Base-by-base conservation (phyloP, 345 rosid genomes). In the Ceriops zippeliana region DNA sequence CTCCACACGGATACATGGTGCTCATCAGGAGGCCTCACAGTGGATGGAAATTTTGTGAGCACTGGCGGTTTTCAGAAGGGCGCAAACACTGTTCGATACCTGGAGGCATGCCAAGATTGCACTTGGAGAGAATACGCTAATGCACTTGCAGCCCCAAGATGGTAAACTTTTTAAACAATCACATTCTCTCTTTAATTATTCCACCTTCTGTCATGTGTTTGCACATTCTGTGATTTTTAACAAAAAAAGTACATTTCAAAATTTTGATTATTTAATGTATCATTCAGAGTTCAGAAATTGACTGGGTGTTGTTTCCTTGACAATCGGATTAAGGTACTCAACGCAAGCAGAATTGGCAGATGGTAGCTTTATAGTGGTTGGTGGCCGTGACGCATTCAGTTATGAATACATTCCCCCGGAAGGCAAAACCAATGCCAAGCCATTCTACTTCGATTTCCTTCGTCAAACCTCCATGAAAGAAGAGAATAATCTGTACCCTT, bases 1-100 rank as follows among this genome's bases (percentile, higher is more conserved):
- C 81, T 89, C 19, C 9, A 70, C 22, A 86, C 89, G 0, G 99
- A 95, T 66, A 90, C 99, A 16, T 95, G 99, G 99, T 95, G 99
- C 66, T 95, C 99, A 15, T 95, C 97, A 0, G 99, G 99, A 64
- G 97, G 96, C 32, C 80, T 95, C 9, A 77, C 83, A 0, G 5
- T 71, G 5, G 85, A 95, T 22, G 97, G 99, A 2, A 83, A 86
- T 27, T 59, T 95, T 21, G 85, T 91, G 35, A 79, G 96, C 62
- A 88, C 96, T 0, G 99, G 99, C 35, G 99, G 99, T 5, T 88
- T 57, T 11, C 74, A 66, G 22, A 82, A 78, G 13, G 99, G 99
- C 30, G 86, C 86, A 19, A 82, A 81, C 63, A 88, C 96, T 0
- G 93, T 79, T 7, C 81, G 99, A 67, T 79, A 80, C 76, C 68